Percentiles rank a stretch among this genome's conserved stretches.
Evolutionary conservation across 345 rosid species (phyloP).

Genomic region (Microthlaspi erraticum): DNA sequence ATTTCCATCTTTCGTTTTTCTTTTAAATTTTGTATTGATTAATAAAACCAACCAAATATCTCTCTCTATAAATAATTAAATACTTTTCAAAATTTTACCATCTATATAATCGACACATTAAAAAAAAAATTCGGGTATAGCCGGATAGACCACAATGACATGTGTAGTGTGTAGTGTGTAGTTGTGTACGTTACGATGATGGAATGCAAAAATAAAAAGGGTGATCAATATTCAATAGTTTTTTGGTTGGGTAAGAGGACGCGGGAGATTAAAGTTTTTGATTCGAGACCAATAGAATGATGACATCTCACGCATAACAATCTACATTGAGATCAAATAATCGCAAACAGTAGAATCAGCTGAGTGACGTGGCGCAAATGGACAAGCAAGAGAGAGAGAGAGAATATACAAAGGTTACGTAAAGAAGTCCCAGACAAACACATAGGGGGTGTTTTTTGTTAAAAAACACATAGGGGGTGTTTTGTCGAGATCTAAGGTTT

Average conservation of each 20-base stretch:
- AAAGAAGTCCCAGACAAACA: slow-evolving; percentile 39
- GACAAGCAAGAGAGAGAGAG: slow-evolving; percentile 23
- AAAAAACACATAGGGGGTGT: slow-evolving; percentile 34
- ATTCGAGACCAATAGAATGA: slow-evolving; percentile 27
- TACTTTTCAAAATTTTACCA: slow-evolving; percentile 1
- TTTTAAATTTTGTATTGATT: neutral
- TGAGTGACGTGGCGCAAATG: slow-evolving; percentile 38
- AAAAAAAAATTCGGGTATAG: slow-evolving; percentile 3
- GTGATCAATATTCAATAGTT: slow-evolving; percentile 9
- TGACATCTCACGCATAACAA: slow-evolving; percentile 35
- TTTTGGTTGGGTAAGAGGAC: slow-evolving; percentile 37
- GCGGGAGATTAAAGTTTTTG: slow-evolving; percentile 43
- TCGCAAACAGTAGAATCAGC: slow-evolving; percentile 35
- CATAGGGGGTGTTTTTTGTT: slow-evolving; percentile 38
- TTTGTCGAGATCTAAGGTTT: slow-evolving; percentile 45
- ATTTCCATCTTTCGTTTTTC: neutral
- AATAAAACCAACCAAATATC: neutral
- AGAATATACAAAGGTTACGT: slow-evolving; percentile 41
- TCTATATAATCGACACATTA: neutral
- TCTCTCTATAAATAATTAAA: neutral
- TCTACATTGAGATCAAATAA: slow-evolving; percentile 43
- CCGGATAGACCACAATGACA: slow-evolving; percentile 1
- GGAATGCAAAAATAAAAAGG: neutral
- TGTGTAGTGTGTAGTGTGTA: too few relatives aligned
- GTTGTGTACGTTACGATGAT: slow-evolving; percentile 24